Base-by-base conservation (phyloP, 2,329 filamentous ascomycete genomes). In the Colletotrichum sp. region DNA sequence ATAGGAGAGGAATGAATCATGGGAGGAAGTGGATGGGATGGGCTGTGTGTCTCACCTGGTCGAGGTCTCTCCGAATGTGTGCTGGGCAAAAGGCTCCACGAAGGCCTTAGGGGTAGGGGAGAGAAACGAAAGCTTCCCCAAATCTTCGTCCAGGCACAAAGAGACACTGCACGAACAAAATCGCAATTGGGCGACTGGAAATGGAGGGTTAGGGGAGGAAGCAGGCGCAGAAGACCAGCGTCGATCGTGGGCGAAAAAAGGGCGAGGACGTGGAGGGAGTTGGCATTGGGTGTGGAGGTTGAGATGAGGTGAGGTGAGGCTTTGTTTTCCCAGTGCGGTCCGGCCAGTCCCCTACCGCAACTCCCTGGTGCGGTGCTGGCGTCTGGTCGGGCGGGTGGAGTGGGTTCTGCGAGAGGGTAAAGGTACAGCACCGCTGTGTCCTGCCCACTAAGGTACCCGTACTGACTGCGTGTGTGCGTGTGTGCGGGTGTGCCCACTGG, bases 111-210 rank as follows among this genome's bases (percentile, higher is more conserved):
- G 60, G 60, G 68, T 52, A 69, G 59, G 70, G 49, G 70, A 65
- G 63, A 76, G 64, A 74, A 76, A 76, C 44, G 70, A 76, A 49
- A 65, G 59, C 70, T 72, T 72, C 71, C 59, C 74, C 74, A 65
- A 59, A 62, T 74, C 64, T 65, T 76, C 59, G 64, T 74, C 71
- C 74, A 75, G 72, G 55, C 60, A 49, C 60, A 39, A 74, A 68
- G 52, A 55, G 44, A 60, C 15, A 63, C 70, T 74, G 71, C 55
- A 71, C 75, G 63, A 71, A 84, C 81, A 84, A 84, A 84, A 83
- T 85, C 83, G 81, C 81, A 85, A 85, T 84, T 83, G 82, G 82
- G 84, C 81, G 80, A 80, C 81, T 80, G 79, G 79, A 81, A 81
- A 84, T 82, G 81, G 80, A 81, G 81, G 80, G 79, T 79, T 79